Evolutionary conservation across 2,329 filamentous ascomycete species (phyloP).

Genomic region (Falciphora oryzae): DNA sequence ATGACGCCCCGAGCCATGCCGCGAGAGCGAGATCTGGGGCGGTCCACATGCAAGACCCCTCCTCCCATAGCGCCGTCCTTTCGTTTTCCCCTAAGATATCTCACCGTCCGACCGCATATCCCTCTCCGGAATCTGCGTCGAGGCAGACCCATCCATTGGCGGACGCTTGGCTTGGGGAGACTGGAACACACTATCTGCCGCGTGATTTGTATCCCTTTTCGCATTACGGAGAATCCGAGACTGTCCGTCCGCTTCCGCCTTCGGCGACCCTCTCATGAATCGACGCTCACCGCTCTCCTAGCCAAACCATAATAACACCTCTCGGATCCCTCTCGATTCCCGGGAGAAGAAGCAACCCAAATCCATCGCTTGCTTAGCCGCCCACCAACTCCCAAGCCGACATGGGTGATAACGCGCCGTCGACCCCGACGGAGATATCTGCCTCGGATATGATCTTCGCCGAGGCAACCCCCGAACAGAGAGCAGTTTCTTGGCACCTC

Average conservation of each 20-base stretch:
- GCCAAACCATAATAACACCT: neutral
- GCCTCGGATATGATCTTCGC: constrained; percentile 22
- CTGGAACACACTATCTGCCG: neutral
- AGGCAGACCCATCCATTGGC: too few species aligned
- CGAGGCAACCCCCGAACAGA: constrained; percentile 23
- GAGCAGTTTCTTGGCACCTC: constrained; percentile 24
- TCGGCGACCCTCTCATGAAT: neutral
- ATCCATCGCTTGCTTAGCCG: too few species aligned
- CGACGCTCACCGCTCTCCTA: neutral
- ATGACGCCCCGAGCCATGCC: neutral
- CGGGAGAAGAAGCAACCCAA: too few species aligned
- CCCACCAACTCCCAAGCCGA: neutral
- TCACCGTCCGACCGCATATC: neutral
- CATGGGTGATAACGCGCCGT: constrained; percentile 16
- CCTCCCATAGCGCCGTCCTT: neutral
- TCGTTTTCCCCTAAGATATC: neutral
- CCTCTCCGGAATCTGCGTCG: neutral
- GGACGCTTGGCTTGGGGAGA: too few species aligned
- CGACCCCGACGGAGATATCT: constrained; percentile 7
- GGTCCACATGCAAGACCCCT: neutral
- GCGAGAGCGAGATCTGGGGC: neutral
- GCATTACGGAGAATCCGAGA: neutral
- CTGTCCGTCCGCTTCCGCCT: neutral
- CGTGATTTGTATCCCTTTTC: neutral
- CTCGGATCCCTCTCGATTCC: neutral